Percentiles rank a stretch among this genome's conserved stretches.
Evolutionary conservation across 2,329 filamentous ascomycete genomes (phyloP).

Genomic region (Aspergillus vadensis): DNA sequence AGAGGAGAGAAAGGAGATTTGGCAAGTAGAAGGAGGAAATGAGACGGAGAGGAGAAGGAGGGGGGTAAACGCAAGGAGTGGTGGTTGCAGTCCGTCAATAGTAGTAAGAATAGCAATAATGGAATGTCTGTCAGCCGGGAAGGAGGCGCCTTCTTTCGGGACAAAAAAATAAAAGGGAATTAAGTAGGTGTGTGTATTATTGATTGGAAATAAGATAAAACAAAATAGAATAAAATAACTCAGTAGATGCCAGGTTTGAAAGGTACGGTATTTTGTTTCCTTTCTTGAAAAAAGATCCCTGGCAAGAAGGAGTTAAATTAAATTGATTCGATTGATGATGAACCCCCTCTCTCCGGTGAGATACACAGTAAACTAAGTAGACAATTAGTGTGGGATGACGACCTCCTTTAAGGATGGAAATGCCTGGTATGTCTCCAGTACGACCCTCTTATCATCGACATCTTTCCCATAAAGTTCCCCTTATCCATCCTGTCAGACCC

Average conservation of each 20-base stretch:
- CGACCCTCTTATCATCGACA: slow-evolving; percentile 13
- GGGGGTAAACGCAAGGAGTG: slow-evolving; percentile 13
- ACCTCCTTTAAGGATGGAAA: slow-evolving; percentile 2
- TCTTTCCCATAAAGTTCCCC: neutral
- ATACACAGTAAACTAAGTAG: neutral
- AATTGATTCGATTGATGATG: too few relatives aligned
- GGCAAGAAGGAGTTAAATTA: too few relatives aligned
- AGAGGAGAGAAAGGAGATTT: slow-evolving; percentile 7
- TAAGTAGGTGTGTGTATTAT: neutral
- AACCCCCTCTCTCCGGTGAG: neutral
- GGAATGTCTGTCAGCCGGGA: slow-evolving; percentile 20
- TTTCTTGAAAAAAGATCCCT: neutral
- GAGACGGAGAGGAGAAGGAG: slow-evolving; percentile 12
- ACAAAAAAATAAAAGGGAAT: neutral
- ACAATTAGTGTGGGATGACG: neutral
- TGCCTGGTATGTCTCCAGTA: neutral
- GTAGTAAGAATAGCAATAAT: slow-evolving; percentile 16
- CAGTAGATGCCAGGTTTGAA: neutral
- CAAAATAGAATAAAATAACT: neutral
- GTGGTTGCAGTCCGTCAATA: slow-evolving; percentile 17
- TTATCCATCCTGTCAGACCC: slow-evolving; percentile 4
- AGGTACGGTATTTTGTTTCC: neutral
- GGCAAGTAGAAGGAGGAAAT: slow-evolving; percentile 7
- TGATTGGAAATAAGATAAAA: neutral
- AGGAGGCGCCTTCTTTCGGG: slow-evolving; percentile 6